Evolutionary conservation across 2,329 filamentous ascomycete species (phyloP).

Genomic region (Sporothrix pallida): DNA sequence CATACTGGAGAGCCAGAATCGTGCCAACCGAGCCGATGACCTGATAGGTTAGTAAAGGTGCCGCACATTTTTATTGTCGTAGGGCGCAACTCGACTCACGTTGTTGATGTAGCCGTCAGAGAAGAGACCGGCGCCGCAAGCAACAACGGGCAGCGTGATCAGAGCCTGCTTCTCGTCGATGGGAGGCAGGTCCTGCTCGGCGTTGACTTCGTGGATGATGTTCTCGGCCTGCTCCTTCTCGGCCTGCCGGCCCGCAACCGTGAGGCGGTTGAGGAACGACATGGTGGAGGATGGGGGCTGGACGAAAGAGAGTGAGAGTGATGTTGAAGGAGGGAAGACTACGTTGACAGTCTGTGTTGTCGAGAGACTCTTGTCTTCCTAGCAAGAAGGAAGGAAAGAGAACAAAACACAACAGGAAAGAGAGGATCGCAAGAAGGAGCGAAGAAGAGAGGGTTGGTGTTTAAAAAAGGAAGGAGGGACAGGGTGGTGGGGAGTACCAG

Average conservation of each 20-base stretch:
- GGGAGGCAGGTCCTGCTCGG: conserved; percentile 22
- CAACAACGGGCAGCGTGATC: conserved; percentile 71
- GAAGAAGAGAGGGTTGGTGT: not conserved
- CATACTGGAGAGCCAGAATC: conserved; percentile 72
- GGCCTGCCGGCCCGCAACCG: conserved; percentile 18
- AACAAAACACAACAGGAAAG: not conserved
- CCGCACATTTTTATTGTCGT: not conserved
- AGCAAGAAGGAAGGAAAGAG: not conserved
- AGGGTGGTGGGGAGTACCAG: not conserved
- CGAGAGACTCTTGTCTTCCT: not conserved
- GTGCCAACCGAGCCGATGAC: conserved; percentile 89
- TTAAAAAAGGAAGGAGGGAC: conserved; percentile 12
- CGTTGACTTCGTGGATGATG: conserved; percentile 7
- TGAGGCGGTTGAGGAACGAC: conserved; percentile 32
- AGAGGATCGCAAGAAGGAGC: conserved; percentile 3
- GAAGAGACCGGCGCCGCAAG: conserved; percentile 88
- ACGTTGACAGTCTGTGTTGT: not conserved
- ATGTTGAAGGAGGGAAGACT: not conserved
- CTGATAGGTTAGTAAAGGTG: conserved; percentile 47
- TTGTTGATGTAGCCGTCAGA: conserved; percentile 93
- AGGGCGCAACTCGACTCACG: conserved; percentile 50
- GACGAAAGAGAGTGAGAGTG: not conserved
- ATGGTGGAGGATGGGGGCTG: conserved; percentile 22
- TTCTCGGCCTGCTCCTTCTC: conserved; percentile 20
- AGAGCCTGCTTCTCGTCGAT: conserved; percentile 27